Percentiles rank a stretch among this genome's conserved stretches.
Evolutionary conservation across 306 rosid species (phyloP).

Genomic region (Coriaria nepalensis): DNA sequence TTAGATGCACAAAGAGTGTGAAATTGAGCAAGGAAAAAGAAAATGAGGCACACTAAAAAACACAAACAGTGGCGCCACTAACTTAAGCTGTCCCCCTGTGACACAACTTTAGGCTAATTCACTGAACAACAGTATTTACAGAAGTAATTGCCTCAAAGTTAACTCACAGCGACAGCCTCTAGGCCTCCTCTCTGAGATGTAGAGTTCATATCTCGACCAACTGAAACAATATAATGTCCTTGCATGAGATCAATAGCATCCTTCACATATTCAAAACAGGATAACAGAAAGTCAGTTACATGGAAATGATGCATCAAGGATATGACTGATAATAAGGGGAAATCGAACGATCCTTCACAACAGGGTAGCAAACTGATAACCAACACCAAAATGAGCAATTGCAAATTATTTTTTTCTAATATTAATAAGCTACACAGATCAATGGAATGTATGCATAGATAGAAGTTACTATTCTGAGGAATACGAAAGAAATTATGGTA

Average conservation of each 20-base stretch:
- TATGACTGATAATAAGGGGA: too few relatives aligned
- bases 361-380: too few relatives aligned
- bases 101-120: too few relatives aligned
- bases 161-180: conserved; percentile 90
- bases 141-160: conserved; percentile 10
- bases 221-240: conserved; percentile 91
- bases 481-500: too few relatives aligned
- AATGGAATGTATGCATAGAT: too few relatives aligned
- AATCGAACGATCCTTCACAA: too few relatives aligned
- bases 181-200: conserved; percentile 71
- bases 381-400: too few relatives aligned
- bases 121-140: not conserved
- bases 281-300: conserved; percentile 16
- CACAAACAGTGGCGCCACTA: not conserved
- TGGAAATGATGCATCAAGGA: not conserved
- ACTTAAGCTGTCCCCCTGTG: not conserved
- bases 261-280: conserved; percentile 27
- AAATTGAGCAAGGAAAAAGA: not conserved
- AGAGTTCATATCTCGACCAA: conserved; percentile 52
- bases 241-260: conserved; percentile 96
- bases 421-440: too few relatives aligned
- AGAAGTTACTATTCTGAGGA: too few relatives aligned
- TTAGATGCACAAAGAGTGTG: conserved; percentile 5
- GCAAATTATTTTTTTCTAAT: too few relatives aligned
- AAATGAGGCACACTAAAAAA: not conserved